These are phyloP conservation scores for Gelatoporia subvermispora DNA, from an alignment of 768 basidiomycete species.

Conservation along the genomic window DNA sequence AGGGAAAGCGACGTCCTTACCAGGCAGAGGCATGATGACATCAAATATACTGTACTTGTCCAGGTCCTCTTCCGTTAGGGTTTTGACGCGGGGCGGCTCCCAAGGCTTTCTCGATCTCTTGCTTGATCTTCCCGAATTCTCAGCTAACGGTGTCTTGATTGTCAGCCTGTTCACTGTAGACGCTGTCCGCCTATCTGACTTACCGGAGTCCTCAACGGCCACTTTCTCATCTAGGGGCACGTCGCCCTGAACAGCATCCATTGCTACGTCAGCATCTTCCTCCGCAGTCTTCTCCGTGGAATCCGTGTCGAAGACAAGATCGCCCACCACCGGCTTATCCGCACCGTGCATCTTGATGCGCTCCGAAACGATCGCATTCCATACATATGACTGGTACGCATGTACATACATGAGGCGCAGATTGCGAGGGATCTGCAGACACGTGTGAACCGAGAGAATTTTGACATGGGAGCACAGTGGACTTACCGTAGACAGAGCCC, in stretches of 20 bases:
- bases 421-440: conserved; percentile 82
- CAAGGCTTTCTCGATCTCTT: conserved; percentile 45
- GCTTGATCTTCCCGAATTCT: conserved; percentile 16
- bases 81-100: conserved; percentile 67
- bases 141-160: background rate
- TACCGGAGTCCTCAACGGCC: conserved; percentile 14
- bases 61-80: conserved; percentile 72
- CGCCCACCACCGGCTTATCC: conserved; percentile 74
- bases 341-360: conserved; percentile 76
- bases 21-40: conserved; percentile 96
- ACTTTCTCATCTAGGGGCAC: conserved; percentile 8
- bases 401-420: conserved; percentile 97
- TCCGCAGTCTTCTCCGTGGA: conserved; percentile 25
- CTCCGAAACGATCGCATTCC: conserved; percentile 96
- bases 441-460: conserved; percentile 1
- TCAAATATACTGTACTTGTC: conserved; percentile 86
- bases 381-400: conserved; percentile 97
- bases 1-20: conserved; percentile 90
- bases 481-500: conserved; percentile 77
- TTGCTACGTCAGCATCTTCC: conserved; percentile 22
- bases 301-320: conserved; percentile 74
- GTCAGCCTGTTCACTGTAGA: background rate
- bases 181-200: background rate
- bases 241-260: conserved; percentile 29
- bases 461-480: background rate